Conservation (phyloP, 1,284 basidiomycete genomes). For the Trametes pubescens region DNA sequence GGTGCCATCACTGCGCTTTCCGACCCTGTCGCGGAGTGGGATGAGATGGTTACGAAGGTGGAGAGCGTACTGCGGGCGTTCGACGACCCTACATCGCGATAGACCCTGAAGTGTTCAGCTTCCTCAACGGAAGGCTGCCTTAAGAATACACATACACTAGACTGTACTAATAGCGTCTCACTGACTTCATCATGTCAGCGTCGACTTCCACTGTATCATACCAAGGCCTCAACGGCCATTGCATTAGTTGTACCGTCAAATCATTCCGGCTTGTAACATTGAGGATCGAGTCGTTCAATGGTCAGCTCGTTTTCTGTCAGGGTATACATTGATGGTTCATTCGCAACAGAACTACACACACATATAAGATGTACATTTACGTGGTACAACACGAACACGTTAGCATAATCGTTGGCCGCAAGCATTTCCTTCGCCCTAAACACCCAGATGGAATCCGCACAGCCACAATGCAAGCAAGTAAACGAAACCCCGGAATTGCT, state of each 20-base stretch:
- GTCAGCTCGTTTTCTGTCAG: background rate
- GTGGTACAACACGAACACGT: background rate
- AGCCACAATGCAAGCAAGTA: background rate
- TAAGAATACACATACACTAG: background rate
- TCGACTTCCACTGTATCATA: constrained; percentile 26
- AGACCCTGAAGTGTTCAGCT: background rate
- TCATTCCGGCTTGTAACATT: constrained; percentile 14
- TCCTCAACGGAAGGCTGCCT: constrained; percentile 6
- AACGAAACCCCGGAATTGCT: background rate
- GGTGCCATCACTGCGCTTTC: constrained; percentile 97
- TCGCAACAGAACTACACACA: background rate
- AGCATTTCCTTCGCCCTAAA: background rate
- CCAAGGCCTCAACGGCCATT: constrained; percentile 31
- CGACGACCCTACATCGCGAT: constrained; percentile 24
- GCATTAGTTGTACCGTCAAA: constrained; percentile 15
- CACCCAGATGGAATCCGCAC: background rate
- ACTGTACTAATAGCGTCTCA: background rate
- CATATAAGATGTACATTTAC: background rate
- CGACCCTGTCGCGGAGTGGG: constrained; percentile 89
- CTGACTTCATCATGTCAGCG: constrained; percentile 28
- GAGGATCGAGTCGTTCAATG: too few species aligned
- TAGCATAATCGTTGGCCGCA: background rate
- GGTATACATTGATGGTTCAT: background rate
- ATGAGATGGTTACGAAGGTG: constrained; percentile 91
- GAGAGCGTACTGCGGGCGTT: constrained; percentile 76